Evolutionary conservation across 257 asterid species (phyloP).

Genomic region (Przewalskia tangutica): DNA sequence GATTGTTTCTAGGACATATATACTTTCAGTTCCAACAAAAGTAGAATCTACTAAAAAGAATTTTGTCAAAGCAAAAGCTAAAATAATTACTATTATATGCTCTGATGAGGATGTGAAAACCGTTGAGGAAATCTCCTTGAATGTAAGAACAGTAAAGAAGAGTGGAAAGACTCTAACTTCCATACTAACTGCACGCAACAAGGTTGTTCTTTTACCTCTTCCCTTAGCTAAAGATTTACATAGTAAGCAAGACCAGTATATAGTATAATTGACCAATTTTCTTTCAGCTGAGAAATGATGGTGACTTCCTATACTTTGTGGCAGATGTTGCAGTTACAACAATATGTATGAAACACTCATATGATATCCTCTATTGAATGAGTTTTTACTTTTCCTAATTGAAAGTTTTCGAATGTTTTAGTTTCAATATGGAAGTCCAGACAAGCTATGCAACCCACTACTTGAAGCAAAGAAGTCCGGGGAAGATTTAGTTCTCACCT

Average conservation of each 20-base stretch:
- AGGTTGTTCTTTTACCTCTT: slow-evolving; percentile 16
- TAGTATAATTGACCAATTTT: slow-evolving; percentile 7
- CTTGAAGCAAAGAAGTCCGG: slow-evolving; percentile 76
- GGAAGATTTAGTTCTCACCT: slow-evolving; percentile 67
- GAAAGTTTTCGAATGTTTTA: slow-evolving; percentile 27
- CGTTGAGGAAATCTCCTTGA: not conserved
- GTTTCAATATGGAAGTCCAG: slow-evolving; percentile 97
- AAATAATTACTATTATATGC: slow-evolving; percentile 16
- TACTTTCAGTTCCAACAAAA: slow-evolving; percentile 18
- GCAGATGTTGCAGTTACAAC: slow-evolving; percentile 97
- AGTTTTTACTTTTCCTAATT: not conserved
- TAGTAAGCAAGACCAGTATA: too few relatives aligned
- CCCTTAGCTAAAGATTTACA: not conserved
- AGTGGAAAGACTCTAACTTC: slow-evolving; percentile 46
- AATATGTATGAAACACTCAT: slow-evolving; percentile 28
- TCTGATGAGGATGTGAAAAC: slow-evolving; percentile 24
- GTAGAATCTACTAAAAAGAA: slow-evolving; percentile 20
- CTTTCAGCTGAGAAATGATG: slow-evolving; percentile 69
- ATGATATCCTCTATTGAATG: not conserved
- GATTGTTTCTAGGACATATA: too few relatives aligned
- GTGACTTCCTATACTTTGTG: slow-evolving; percentile 78
- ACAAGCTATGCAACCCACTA: slow-evolving; percentile 66
- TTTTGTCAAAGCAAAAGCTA: slow-evolving; percentile 20
- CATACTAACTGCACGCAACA: slow-evolving; percentile 66
- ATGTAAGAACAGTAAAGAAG: slow-evolving; percentile 23